phyloP scores from a whole-genome alignment of 441 rosid genomes.

The Gossypium davidsonii region DNA sequence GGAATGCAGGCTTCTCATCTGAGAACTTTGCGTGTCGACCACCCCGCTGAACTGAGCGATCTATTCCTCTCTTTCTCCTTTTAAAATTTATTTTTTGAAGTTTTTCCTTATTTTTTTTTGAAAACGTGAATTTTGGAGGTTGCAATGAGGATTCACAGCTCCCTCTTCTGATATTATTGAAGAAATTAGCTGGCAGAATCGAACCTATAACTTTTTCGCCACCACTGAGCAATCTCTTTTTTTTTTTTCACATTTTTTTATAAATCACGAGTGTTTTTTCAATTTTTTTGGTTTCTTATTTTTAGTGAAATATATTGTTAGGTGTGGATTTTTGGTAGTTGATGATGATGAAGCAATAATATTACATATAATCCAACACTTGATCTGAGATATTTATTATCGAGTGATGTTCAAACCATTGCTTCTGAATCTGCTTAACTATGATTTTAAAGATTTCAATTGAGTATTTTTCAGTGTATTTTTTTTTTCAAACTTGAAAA shows the following conservation, averaged over 20 bases:
- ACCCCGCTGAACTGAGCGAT: slow-evolving; percentile 84
- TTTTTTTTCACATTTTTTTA: background rate
- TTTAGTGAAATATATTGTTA: background rate
- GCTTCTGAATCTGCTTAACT: slow-evolving; percentile 52
- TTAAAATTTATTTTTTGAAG: background rate
- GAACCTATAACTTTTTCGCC: slow-evolving; percentile 58
- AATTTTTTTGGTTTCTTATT: background rate
- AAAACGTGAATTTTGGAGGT: slow-evolving; percentile 23
- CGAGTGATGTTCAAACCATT: slow-evolving; percentile 30
- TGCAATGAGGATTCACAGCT: slow-evolving; percentile 60
- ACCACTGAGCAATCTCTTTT: slow-evolving; percentile 50
- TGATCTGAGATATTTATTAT: slow-evolving; percentile 53
- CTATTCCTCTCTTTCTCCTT: slow-evolving; percentile 6
- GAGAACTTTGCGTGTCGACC: slow-evolving; percentile 65
- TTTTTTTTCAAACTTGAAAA: too few species aligned
- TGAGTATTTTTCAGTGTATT: background rate
- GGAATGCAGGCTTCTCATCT: slow-evolving; percentile 51
- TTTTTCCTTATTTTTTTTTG: background rate
- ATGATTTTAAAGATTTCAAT: background rate
- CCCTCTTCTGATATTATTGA: slow-evolving; percentile 75
- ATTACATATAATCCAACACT: slow-evolving; percentile 63
- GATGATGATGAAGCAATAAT: slow-evolving; percentile 51
- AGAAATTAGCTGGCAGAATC: slow-evolving; percentile 78
- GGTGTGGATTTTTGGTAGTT: background rate
- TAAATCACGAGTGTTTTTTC: background rate